Base-by-base conservation (phyloP, 768 basidiomycete genomes). In the Porphyrellus cyaneotinctus region DNA sequence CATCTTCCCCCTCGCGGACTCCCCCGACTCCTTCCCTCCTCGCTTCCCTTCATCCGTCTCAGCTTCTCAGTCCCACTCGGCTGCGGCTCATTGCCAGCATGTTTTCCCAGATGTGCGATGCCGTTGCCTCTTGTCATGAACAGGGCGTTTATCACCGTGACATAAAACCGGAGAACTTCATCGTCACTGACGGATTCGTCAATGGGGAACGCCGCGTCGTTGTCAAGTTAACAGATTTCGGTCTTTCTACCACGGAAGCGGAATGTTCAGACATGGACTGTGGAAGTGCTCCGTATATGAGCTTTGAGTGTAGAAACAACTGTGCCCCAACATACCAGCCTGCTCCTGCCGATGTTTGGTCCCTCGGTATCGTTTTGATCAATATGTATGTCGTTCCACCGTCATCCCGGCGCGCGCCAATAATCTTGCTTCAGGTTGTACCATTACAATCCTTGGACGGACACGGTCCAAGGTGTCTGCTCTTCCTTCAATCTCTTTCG, bases 81-180 rank as follows among this genome's bases (percentile, higher is more conserved):
- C 82, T 99, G 26, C 87, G 90, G 15, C 83, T 99, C 59, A 93
- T 99, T 64, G 85, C 94, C 4, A 87, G 90, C 67, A 99, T 99
- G 95, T 98, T 99, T 71, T 77, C 83, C 18, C 97, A 98, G 73
- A 99, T 99, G 95, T 98, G 95, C 67, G 91, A 95, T 58, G 95
- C 95, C 39, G 95, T 99, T 13, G 91, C 91, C 4, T 84, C 88
- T 7, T 97, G 95, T 72, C 95, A 99, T 67, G 85, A 85, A 17
- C 84, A 87, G 56, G 86, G 86, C 33, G 89, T 99, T 56, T 92
- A 87, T 66, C 95, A 99, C 68, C 84, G 95, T 55, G 95, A 99
- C 71, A 97, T 99, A 80, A 99, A 99, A 75, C 95, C 95, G 0
- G 95, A 98, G 76, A 97, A 98, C 74, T 94, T 95, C 63, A 95